Conservation (phyloP, 2,329 filamentous ascomycete species). For the Xylaria sp. region DNA sequence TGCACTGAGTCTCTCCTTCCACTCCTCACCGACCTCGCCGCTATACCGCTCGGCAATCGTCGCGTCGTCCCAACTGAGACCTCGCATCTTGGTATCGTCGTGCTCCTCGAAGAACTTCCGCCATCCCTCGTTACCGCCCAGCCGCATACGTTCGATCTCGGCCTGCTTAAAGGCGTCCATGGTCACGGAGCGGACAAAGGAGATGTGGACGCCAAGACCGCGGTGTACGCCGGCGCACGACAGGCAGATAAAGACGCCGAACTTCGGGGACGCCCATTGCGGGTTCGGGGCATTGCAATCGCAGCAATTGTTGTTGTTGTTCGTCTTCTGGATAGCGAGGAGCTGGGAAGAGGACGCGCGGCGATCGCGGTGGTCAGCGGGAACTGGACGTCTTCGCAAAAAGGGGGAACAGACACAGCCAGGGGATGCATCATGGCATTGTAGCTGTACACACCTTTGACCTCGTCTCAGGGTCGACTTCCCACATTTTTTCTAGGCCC, state of each 20-base stretch:
- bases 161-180: conserved; percentile 97
- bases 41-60: conserved; percentile 89
- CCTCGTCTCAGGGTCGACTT: conserved; percentile 95
- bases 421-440: conserved; percentile 1
- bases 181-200: conserved; percentile 92
- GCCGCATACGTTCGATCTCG: conserved; percentile 90
- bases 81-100: conserved; percentile 59
- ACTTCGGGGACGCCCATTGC: conserved; percentile 97
- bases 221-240: conserved; percentile 93
- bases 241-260: conserved; percentile 97
- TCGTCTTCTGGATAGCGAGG: conserved; percentile 82
- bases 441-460: conserved; percentile 64
- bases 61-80: conserved; percentile 73
- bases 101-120: conserved; percentile 78
- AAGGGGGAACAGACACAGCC: too few relatives aligned
- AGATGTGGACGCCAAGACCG: conserved; percentile 93
- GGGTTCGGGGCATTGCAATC: conserved; percentile 94
- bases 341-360: conserved; percentile 50
- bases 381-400: conserved; percentile 3
- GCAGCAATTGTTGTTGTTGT: conserved; percentile 84
- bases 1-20: conserved; percentile 81
- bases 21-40: conserved; percentile 87
- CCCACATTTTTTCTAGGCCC: conserved; percentile 63
- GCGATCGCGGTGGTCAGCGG: conserved; percentile 14
- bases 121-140: conserved; percentile 86